These are phyloP conservation scores for Eragrostis tef DNA, from an alignment of 202 grass and related monocot genomes.

Conservation along the genomic window DNA sequence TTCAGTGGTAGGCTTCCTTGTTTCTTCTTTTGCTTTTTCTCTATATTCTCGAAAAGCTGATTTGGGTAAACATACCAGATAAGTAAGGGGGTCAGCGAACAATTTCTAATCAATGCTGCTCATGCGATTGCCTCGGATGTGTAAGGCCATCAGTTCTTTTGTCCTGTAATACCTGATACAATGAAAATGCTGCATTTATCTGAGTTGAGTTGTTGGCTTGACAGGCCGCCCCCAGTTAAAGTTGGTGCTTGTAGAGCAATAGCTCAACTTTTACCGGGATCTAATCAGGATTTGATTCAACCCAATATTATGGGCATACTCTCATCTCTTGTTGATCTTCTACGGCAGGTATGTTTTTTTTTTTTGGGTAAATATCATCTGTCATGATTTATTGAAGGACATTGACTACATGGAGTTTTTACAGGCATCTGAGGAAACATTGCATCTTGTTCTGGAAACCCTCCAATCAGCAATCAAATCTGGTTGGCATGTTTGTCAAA, in stretches of 20 bases:
- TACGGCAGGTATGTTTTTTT: slow-evolving; percentile 63
- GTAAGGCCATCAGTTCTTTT: slow-evolving; percentile 60
- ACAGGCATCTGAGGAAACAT: slow-evolving; percentile 90
- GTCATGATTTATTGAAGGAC: slow-evolving; percentile 19
- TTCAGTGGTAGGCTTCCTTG: slow-evolving; percentile 60
- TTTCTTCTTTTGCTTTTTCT: slow-evolving; percentile 14
- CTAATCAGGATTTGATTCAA: slow-evolving; percentile 58
- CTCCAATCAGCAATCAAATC: slow-evolving; percentile 82
- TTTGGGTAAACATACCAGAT: slow-evolving; percentile 60
- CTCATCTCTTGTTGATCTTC: slow-evolving; percentile 80
- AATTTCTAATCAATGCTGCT: slow-evolving; percentile 71
- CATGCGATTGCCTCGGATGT: slow-evolving; percentile 79
- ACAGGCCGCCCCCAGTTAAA: slow-evolving; percentile 90
- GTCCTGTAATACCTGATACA: slow-evolving; percentile 25
- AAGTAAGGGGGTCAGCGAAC: slow-evolving; percentile 70
- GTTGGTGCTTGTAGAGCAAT: slow-evolving; percentile 87
- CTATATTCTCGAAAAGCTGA: slow-evolving; percentile 36
- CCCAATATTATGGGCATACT: slow-evolving; percentile 75
- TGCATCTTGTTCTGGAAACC: slow-evolving; percentile 98
- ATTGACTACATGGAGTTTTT: slow-evolving; percentile 42
- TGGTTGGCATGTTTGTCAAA: slow-evolving; percentile 52
- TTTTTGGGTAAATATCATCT: slow-evolving; percentile 15
- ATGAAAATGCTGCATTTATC: slow-evolving; percentile 32
- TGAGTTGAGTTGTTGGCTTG: slow-evolving; percentile 26
- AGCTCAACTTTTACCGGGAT: slow-evolving; percentile 69